A percentile compares a stretch with the other conserved stretches of the same genome.
Evolutionary conservation across 768 basidiomycete genomes (phyloP).

Genomic region (Leucocoprinus sp.): DNA sequence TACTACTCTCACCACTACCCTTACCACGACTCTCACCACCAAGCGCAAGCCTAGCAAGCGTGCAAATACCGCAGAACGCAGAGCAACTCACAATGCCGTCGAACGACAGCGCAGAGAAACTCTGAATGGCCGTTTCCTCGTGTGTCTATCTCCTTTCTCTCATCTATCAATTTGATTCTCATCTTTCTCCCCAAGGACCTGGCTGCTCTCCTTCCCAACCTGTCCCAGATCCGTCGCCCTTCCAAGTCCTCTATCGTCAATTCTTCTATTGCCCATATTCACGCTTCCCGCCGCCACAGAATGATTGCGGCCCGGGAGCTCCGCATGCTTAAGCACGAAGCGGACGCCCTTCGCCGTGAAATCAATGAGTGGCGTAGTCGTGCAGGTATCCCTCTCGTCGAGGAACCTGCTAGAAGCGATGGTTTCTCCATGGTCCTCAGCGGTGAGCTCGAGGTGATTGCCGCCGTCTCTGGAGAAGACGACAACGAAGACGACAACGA

Average conservation of each 20-base stretch:
- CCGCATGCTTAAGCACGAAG: constrained; percentile 68
- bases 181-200: constrained; percentile 53
- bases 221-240: constrained; percentile 85
- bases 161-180: constrained; percentile 2
- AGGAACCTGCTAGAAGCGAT: constrained; percentile 66
- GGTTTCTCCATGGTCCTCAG: constrained; percentile 63
- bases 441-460: constrained; percentile 64
- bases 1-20: constrained; percentile 13
- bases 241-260: constrained; percentile 97
- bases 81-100: constrained; percentile 95
- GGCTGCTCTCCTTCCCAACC: constrained; percentile 84
- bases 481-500: constrained; percentile 32
- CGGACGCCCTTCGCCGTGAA: constrained; percentile 82
- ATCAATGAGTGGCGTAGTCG: constrained; percentile 90
- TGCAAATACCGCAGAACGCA: constrained; percentile 93
- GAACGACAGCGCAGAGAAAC: constrained; percentile 91
- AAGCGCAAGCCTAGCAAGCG: constrained; percentile 82
- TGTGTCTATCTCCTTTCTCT: constrained; percentile 25
- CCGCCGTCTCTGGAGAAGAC: constrained; percentile 38
- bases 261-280: constrained; percentile 85
- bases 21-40: constrained; percentile 27
- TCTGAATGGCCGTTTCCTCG: constrained; percentile 86
- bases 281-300: constrained; percentile 74
- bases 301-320: constrained; percentile 77
- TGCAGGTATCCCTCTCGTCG: constrained; percentile 59